Evolutionary conservation across 257 asterid genomes (phyloP).

Genomic region (Osmanthus fragrans): DNA sequence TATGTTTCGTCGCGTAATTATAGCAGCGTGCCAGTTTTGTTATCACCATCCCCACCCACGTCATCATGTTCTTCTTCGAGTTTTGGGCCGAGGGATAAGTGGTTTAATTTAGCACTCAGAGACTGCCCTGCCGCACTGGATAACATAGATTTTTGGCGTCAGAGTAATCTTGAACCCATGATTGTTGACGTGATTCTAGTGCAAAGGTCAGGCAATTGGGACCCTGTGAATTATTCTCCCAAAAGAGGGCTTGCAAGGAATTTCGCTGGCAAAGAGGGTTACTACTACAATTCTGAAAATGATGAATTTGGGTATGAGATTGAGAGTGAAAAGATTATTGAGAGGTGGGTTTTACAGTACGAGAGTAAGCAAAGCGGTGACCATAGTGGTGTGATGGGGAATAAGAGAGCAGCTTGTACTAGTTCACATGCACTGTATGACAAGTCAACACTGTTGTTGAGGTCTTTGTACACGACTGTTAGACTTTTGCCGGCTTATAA

Average conservation of each 20-base stretch:
- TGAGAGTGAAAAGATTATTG: constrained; percentile 62
- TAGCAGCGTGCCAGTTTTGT: constrained; percentile 69
- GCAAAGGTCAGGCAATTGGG: constrained; percentile 58
- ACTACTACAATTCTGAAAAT: constrained; percentile 49
- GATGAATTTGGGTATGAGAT: constrained; percentile 53
- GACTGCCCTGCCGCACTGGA: constrained; percentile 89
- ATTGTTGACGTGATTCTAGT: constrained; percentile 70
- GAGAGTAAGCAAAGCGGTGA: constrained; percentile 62
- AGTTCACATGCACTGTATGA: constrained; percentile 64
- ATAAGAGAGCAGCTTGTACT: constrained; percentile 53
- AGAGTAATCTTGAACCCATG: constrained; percentile 82
- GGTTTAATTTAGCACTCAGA: constrained; percentile 81
- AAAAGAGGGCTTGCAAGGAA: constrained; percentile 32
- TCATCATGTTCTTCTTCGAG: constrained; percentile 65
- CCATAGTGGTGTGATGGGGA: constrained; percentile 37
- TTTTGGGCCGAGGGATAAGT: constrained; percentile 77
- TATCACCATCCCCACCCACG: constrained; percentile 45
- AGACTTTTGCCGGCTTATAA: constrained; percentile 90
- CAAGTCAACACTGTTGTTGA: constrained; percentile 62
- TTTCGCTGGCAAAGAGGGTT: constrained; percentile 44
- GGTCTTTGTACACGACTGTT: constrained; percentile 72
- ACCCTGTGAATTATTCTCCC: constrained; percentile 57
- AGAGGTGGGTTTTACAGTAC: constrained; percentile 88
- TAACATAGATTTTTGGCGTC: constrained; percentile 85
- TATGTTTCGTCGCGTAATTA: constrained; percentile 80